Evolutionary conservation across 2,329 filamentous ascomycete genomes (phyloP), one percentile per base, ranked within the genome.

Genomic region (Tolypocladium tundrense): DNA sequence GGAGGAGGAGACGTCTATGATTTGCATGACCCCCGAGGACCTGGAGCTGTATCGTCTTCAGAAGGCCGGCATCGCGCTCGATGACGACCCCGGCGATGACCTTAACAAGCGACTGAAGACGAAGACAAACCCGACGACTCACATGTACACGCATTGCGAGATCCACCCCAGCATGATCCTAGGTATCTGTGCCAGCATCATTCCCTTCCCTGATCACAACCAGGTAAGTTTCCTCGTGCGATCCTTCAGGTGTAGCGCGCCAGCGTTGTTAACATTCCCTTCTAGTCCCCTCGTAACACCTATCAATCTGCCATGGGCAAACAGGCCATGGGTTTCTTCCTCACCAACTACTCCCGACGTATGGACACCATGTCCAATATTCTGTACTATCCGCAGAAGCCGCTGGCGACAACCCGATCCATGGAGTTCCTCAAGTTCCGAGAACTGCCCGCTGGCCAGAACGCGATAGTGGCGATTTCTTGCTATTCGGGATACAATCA

Each of bases 281-380:
- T 42, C 21, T 58, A 95, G 83, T 97, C 93, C 62, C 94, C 94
- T 64, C 88, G 94, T 88, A 99, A 99, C 71, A 97, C 93, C 4
- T 99, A 97, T 74, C 93, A 97, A 76, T 97, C 93, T 67, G 94
- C 94, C 70, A 99, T 99, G 94, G 94, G 95, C 79, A 99, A 99
- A 77, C 94, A 99, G 83, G 94, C 94, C 61, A 99, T 99, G 95
- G 94, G 95, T 70, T 92, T 97, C 67, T 97, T 96, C 78, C 81
- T 99, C 58, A 99, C 95, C 14, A 99, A 99, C 71, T 99, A 96
- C 73, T 88, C 90, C 45, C 86, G 93, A 61, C 91, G 94, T 62
- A 97, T 99, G 93, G 94, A 99, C 70, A 99, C 94, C 5, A 99
- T 99, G 94, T 89, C 93, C 66, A 99, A 99, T 67, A 96, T 99